phyloP scores from a whole-genome alignment of 345 rosid species.

The Leavenworthia alabamica region DNA sequence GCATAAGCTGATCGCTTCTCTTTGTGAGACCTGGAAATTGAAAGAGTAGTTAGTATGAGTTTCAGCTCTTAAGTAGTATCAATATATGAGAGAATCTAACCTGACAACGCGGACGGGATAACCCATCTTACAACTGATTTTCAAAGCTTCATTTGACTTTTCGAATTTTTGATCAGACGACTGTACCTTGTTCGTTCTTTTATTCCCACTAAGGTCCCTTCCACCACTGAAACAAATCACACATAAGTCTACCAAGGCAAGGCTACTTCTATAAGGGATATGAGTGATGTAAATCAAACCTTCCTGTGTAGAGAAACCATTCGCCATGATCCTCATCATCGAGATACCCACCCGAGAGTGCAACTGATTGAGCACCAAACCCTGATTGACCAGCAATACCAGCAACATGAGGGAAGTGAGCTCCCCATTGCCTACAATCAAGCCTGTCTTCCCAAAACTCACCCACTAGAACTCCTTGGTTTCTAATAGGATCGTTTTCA shows the following conservation, averaged over 20 bases:
- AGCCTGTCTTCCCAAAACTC: slow-evolving; percentile 62
- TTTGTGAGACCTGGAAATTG: slow-evolving; percentile 50
- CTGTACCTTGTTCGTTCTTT: slow-evolving; percentile 56
- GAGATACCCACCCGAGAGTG: slow-evolving; percentile 65
- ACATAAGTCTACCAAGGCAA: too few relatives aligned
- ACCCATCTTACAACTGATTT: slow-evolving; percentile 67
- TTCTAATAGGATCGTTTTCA: slow-evolving; percentile 59
- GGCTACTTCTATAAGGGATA: too few relatives aligned
- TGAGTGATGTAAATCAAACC: slow-evolving; percentile 2
- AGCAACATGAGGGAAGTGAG: slow-evolving; percentile 63
- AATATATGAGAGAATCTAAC: too few relatives aligned
- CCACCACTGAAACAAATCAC: too few relatives aligned
- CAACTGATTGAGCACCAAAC: slow-evolving; percentile 73
- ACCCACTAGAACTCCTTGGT: slow-evolving; percentile 65
- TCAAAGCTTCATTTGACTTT: slow-evolving; percentile 51
- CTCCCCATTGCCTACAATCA: slow-evolving; percentile 78
- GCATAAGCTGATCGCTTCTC: slow-evolving; percentile 77
- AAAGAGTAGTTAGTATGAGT: background rate
- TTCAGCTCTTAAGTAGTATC: too few relatives aligned
- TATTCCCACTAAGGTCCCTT: slow-evolving; percentile 71
- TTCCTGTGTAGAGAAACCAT: slow-evolving; percentile 26
- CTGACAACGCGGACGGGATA: slow-evolving; percentile 90
- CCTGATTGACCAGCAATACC: slow-evolving; percentile 75
- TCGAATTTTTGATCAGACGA: slow-evolving; percentile 65
- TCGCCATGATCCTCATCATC: slow-evolving; percentile 84